These are phyloP conservation scores for Neoarthrinium moseri DNA, from an alignment of 2,329 filamentous ascomycete species.

Conservation along the genomic window DNA sequence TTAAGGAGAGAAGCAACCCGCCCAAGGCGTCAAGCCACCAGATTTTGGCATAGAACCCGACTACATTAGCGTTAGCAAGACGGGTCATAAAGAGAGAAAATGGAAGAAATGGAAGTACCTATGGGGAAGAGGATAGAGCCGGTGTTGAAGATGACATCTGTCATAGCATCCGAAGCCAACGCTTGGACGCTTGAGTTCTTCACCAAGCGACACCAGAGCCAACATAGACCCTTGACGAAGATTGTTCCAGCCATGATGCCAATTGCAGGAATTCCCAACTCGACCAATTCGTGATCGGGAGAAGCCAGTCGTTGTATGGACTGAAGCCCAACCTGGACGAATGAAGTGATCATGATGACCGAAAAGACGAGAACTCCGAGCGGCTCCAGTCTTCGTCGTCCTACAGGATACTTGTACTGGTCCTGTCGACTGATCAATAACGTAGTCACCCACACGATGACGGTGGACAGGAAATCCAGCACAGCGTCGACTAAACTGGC, in stretches of 20 bases:
- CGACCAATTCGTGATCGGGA: conserved; percentile 65
- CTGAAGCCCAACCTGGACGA: conserved; percentile 74
- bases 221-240: conserved; percentile 77
- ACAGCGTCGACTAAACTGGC: conserved; percentile 78
- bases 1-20: conserved; percentile 72
- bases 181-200: conserved; percentile 85
- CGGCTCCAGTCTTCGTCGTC: conserved; percentile 72
- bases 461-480: conserved; percentile 77
- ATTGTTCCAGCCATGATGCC: conserved; percentile 80
- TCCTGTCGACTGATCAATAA: conserved; percentile 72
- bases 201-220: conserved; percentile 84
- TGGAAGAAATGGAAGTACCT: conserved; percentile 33
- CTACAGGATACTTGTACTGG: conserved; percentile 76
- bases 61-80: conserved; percentile 26
- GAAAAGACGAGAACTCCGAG: conserved; percentile 80
- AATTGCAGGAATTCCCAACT: conserved; percentile 71
- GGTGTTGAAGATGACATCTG: conserved; percentile 86
- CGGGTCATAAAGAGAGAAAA: conserved; percentile 3
- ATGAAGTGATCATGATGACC: conserved; percentile 83
- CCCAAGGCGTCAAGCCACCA: conserved; percentile 86
- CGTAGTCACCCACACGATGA: conserved; percentile 78
- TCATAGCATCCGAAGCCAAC: conserved; percentile 57
- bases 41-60: conserved; percentile 71
- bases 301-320: conserved; percentile 63
- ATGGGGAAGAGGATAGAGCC: conserved; percentile 88